Conservation (phyloP, 768 basidiomycete genomes). For the Xerocomellus chrysenteron region DNA sequence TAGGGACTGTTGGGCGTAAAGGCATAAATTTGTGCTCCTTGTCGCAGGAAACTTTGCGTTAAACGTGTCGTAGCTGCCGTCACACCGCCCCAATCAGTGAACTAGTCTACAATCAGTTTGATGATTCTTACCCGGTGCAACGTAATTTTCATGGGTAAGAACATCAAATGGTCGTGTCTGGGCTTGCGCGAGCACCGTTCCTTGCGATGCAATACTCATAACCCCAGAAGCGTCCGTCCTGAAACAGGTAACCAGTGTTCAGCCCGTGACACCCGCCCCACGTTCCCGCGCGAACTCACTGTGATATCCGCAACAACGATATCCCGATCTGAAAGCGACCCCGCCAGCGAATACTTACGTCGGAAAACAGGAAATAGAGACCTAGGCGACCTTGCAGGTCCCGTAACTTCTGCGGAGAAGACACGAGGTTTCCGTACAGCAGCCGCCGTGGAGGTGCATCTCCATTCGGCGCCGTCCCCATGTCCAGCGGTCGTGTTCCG, state of each 20-base stretch:
- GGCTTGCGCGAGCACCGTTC: constrained; percentile 67
- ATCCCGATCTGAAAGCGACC: constrained; percentile 77
- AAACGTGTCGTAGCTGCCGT: constrained; percentile 47
- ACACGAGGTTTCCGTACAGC: constrained; percentile 84
- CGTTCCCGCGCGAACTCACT: constrained; percentile 47
- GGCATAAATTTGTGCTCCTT: constrained; percentile 58
- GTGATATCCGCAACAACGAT: constrained; percentile 69
- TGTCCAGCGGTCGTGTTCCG: constrained; percentile 61
- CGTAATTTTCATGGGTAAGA: constrained; percentile 67
- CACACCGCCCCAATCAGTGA: constrained; percentile 13
- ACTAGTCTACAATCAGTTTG: constrained; percentile 19
- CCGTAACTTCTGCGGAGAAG: constrained; percentile 75
- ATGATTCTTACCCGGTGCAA: constrained; percentile 67
- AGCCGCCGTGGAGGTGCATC: constrained; percentile 53
- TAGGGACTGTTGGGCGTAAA: constrained; percentile 40
- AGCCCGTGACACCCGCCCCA: constrained; percentile 9
- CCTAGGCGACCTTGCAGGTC: constrained; percentile 79
- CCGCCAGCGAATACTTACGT: constrained; percentile 79
- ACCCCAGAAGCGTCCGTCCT: constrained; percentile 52
- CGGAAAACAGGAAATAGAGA: constrained; percentile 88
- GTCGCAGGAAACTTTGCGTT: constrained; percentile 56
- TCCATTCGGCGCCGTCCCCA: constrained; percentile 51
- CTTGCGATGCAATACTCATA: constrained; percentile 55
- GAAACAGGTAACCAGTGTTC: constrained; percentile 18
- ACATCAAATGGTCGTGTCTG: constrained; percentile 79